These are phyloP conservation scores for Eutypa lata DNA, from an alignment of 2,329 filamentous ascomycete genomes.

Conservation along the genomic window DNA sequence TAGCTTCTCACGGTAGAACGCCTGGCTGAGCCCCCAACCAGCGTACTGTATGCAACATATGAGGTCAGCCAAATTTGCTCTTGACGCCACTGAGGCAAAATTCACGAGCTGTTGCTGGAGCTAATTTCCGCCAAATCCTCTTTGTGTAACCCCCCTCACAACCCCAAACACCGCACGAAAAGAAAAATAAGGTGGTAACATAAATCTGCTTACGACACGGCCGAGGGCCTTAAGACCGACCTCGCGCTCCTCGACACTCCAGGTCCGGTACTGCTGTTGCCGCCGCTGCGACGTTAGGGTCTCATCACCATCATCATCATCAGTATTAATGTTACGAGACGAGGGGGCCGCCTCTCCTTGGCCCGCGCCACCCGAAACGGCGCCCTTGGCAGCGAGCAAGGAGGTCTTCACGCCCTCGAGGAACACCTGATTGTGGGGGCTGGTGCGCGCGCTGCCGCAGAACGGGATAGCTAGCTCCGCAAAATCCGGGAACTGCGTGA, in stretches of 20 bases:
- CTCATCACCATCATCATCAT: too few species aligned
- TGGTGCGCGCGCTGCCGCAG: constrained; percentile 62
- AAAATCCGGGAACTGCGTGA: constrained; percentile 59
- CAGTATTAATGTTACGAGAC: too few species aligned
- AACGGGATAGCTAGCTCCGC: constrained; percentile 65
- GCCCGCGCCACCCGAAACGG: constrained; percentile 47
- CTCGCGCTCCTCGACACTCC: constrained; percentile 51
- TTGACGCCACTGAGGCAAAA: too few species aligned
- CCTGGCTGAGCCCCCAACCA: constrained; percentile 77
- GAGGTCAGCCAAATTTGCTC: too few species aligned
- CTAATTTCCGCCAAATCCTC: too few species aligned
- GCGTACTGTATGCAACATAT: too few species aligned
- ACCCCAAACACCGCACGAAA: too few species aligned
- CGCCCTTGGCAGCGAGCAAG: constrained; percentile 54
- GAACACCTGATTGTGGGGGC: constrained; percentile 66
- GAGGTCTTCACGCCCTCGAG: constrained; percentile 56
- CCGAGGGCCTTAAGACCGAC: constrained; percentile 63
- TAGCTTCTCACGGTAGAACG: constrained; percentile 72
- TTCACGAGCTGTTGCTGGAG: too few species aligned
- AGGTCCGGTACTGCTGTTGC: constrained; percentile 36
- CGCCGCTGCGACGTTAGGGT: too few species aligned
- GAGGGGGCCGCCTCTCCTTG: constrained; percentile 38
- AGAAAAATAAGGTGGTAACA: too few species aligned
- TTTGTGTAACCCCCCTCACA: too few species aligned
- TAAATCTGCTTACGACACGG: too few species aligned